A percentile compares a stretch with the other conserved stretches of the same genome.
Evolutionary conservation across 2,329 filamentous ascomycete species (phyloP).

Genomic region (Talaromyces marneffei): DNA sequence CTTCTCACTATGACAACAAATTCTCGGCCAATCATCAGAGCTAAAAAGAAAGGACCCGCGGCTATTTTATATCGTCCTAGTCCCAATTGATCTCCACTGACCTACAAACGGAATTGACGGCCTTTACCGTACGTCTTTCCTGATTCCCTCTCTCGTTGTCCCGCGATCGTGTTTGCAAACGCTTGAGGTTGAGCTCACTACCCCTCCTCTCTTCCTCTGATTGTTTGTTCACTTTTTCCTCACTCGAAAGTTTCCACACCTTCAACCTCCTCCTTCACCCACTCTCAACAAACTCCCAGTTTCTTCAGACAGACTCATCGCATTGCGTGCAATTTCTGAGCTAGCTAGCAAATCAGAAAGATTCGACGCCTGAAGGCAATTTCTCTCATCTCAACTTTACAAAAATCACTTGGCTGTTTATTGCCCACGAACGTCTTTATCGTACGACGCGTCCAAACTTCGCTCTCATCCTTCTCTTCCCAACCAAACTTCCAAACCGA

Average conservation of each 20-base stretch:
- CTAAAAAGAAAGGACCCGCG: not conserved
- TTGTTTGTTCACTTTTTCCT: not conserved
- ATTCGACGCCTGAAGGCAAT: not conserved
- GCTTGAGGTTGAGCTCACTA: not conserved
- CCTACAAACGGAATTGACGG: not conserved
- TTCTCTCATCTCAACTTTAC: not conserved
- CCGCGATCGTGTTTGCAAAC: not conserved
- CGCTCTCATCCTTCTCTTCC: not conserved
- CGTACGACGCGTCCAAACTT: slow-evolving; percentile 1
- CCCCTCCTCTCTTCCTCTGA: not conserved
- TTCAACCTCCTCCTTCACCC: not conserved
- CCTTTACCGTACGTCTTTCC: not conserved
- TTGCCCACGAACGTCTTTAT: not conserved
- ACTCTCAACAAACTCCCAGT: not conserved
- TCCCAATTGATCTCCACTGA: slow-evolving; percentile 1
- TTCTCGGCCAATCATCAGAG: not conserved
- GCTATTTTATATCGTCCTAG: slow-evolving; percentile 2
- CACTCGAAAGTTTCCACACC: not conserved
- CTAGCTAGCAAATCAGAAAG: not conserved
- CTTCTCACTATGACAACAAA: slow-evolving; percentile 5
- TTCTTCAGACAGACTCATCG: not conserved
- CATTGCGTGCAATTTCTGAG: not conserved
- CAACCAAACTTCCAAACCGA: not conserved
- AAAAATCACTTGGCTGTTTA: not conserved
- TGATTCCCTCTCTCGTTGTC: not conserved